These are phyloP conservation scores for Xylariaceae sp. DNA, from an alignment of 2,329 filamentous ascomycete genomes.

Conservation along the genomic window DNA sequence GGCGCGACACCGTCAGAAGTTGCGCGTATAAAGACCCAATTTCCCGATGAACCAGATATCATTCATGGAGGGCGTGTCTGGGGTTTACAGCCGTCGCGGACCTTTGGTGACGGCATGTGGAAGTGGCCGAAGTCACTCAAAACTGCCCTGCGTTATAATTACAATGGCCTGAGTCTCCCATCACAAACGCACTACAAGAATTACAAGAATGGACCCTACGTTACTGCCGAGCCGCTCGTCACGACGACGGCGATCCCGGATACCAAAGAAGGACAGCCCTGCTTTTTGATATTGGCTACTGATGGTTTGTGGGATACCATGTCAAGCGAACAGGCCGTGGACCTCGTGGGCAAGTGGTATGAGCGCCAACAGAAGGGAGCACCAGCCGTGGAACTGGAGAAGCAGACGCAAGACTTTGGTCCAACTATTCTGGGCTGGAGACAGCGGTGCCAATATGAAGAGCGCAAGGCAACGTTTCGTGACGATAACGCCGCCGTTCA, in stretches of 20 bases:
- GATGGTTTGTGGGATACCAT: constrained; percentile 65
- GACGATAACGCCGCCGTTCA: constrained; percentile 81
- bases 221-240: constrained; percentile 63
- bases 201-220: constrained; percentile 57
- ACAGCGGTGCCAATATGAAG: constrained; percentile 32
- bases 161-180: constrained; percentile 40
- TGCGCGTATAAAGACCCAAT: constrained; percentile 49
- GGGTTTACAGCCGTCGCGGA: constrained; percentile 58
- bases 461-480: constrained; percentile 67
- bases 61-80: constrained; percentile 57
- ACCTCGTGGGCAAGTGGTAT: constrained; percentile 54
- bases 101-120: constrained; percentile 65
- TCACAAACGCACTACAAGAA: constrained; percentile 41
- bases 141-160: constrained; percentile 41
- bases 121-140: constrained; percentile 58
- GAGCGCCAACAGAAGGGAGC: constrained; percentile 31
- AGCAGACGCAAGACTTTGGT: constrained; percentile 20
- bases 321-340: constrained; percentile 53
- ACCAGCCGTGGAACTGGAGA: constrained; percentile 4
- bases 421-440: constrained; percentile 27
- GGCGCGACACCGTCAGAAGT: constrained; percentile 59
- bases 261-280: constrained; percentile 35
- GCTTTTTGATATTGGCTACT: constrained; percentile 62
- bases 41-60: constrained; percentile 58
- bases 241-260: constrained; percentile 49